These are phyloP conservation scores for Scutellospora calospora DNA, from an alignment of 371 early-diverging fungal species.

Conservation along the genomic window DNA sequence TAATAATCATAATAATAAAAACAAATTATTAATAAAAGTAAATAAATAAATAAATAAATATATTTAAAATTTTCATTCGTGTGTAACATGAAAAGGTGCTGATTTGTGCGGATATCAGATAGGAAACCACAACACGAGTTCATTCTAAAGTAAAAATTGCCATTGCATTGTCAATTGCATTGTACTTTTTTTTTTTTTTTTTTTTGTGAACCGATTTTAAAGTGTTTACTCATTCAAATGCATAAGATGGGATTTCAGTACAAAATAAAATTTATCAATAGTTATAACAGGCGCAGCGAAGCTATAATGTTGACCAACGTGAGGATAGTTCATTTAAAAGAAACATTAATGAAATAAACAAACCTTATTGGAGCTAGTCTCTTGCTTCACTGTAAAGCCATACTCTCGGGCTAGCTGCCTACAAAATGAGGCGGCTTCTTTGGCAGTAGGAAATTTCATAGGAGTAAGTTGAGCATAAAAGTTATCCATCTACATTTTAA, in stretches of 20 bases:
- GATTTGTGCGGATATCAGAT: too few species aligned
- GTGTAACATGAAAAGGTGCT: too few species aligned
- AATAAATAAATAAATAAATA: too few species aligned
- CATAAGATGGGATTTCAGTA: too few species aligned
- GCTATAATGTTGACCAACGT: neutral
- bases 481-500: slow-evolving; percentile 52
- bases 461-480: slow-evolving; percentile 57
- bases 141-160: too few species aligned
- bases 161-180: too few species aligned
- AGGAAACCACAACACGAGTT: too few species aligned
- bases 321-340: neutral
- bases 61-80: too few species aligned
- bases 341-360: slow-evolving; percentile 16
- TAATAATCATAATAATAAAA: neutral
- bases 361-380: slow-evolving; percentile 73
- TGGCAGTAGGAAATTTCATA: slow-evolving; percentile 55
- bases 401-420: slow-evolving; percentile 64
- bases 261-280: too few species aligned
- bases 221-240: too few species aligned
- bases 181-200: too few species aligned
- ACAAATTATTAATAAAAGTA: neutral
- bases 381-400: slow-evolving; percentile 75
- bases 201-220: too few species aligned
- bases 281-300: neutral
- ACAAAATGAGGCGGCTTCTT: slow-evolving; percentile 63